Evolutionary conservation across 495 filamentous ascomycete genomes (phyloP).

Genomic region (Hyaloscypha finlandica): DNA sequence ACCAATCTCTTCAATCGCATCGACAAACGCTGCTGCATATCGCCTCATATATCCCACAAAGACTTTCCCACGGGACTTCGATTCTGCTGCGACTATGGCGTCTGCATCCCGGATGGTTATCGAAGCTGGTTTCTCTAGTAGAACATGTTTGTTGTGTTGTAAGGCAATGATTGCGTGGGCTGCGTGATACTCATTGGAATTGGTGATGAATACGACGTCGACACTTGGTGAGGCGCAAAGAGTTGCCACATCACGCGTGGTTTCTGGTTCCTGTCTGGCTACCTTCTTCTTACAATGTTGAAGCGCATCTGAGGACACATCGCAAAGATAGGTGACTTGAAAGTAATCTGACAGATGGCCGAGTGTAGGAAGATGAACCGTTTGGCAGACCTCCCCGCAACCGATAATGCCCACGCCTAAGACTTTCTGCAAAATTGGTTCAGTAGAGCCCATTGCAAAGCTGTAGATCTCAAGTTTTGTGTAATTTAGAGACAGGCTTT

Average conservation of each 20-base stretch:
- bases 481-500: too few relatives aligned
- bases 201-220: conserved; percentile 54
- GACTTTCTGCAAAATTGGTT: too few relatives aligned
- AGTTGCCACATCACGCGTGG: conserved; percentile 10
- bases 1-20: conserved; percentile 49
- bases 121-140: conserved; percentile 58
- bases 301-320: conserved; percentile 23
- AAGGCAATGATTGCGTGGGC: conserved; percentile 51
- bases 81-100: conserved; percentile 33
- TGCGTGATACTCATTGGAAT: conserved; percentile 53
- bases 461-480: too few relatives aligned
- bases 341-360: conserved; percentile 37
- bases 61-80: conserved; percentile 35
- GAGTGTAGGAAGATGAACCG: conserved; percentile 52
- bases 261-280: conserved; percentile 9
- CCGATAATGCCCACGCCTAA: conserved; percentile 49
- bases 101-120: conserved; percentile 5
- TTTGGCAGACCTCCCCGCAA: conserved; percentile 48
- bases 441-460: too few relatives aligned
- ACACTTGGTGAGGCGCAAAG: conserved; percentile 36
- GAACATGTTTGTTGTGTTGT: conserved; percentile 50
- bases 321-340: conserved; percentile 17
- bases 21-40: conserved; percentile 52
- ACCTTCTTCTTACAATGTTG: conserved; percentile 12
- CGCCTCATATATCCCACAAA: conserved; percentile 59